phyloP scores from a whole-genome alignment of 768 basidiomycete species.

The Termitomyces heimii region DNA sequence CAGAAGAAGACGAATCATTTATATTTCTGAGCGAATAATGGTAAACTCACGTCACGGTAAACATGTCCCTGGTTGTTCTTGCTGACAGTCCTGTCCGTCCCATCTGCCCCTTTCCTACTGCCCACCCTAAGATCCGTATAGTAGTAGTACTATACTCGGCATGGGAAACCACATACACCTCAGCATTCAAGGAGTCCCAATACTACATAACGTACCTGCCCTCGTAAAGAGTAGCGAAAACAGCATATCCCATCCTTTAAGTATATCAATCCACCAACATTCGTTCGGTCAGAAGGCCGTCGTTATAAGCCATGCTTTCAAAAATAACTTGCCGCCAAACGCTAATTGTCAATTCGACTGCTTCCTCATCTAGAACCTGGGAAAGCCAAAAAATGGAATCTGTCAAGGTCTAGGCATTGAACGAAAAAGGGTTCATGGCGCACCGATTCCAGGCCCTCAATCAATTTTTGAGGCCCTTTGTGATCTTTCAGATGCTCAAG shows the following conservation, averaged over 20 bases:
- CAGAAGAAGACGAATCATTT: slow-evolving; percentile 37
- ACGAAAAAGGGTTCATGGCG: slow-evolving; percentile 25
- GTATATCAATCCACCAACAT: slow-evolving; percentile 65
- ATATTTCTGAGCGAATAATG: slow-evolving; percentile 38
- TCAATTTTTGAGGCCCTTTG: slow-evolving; percentile 76
- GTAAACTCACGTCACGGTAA: slow-evolving; percentile 49
- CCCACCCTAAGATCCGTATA: slow-evolving; percentile 18
- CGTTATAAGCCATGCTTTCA: slow-evolving; percentile 90
- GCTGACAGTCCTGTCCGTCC: background rate
- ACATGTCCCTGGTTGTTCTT: slow-evolving; percentile 9
- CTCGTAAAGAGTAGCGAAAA: slow-evolving; percentile 24
- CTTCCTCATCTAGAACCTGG: slow-evolving; percentile 92
- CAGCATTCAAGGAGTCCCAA: slow-evolving; percentile 36
- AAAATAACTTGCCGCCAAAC: slow-evolving; percentile 94
- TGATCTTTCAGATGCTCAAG: slow-evolving; percentile 91
- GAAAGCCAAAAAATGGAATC: background rate
- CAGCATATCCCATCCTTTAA: slow-evolving; percentile 14
- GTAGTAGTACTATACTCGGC: slow-evolving; percentile 24
- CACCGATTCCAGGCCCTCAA: slow-evolving; percentile 90
- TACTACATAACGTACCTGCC: slow-evolving; percentile 62
- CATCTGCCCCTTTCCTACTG: slow-evolving; percentile 11
- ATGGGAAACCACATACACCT: slow-evolving; percentile 32
- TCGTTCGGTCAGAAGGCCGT: slow-evolving; percentile 82
- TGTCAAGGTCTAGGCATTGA: background rate
- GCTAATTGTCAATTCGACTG: slow-evolving; percentile 64